phyloP scores from a whole-genome alignment of 2,329 filamentous ascomycete genomes.

The Emergomyces pasteurianus region DNA sequence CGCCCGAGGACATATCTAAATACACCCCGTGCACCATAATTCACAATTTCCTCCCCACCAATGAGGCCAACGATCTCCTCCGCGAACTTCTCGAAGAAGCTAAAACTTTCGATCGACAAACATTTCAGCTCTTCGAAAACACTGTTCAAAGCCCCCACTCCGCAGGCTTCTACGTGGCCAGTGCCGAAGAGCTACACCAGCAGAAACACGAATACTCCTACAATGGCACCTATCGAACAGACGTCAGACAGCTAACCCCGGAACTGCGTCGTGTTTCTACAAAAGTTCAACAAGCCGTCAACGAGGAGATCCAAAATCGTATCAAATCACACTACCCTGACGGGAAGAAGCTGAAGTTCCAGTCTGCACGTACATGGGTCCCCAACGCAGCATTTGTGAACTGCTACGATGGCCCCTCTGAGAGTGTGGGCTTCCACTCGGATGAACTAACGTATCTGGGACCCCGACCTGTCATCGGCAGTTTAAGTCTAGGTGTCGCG shows the following conservation, averaged over 20 bases:
- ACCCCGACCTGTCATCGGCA: slow-evolving; percentile 77
- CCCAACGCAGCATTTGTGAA: slow-evolving; percentile 93
- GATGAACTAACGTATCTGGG: slow-evolving; percentile 91
- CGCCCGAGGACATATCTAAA: slow-evolving; percentile 64
- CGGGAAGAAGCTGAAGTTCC: slow-evolving; percentile 63
- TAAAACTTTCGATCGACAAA: slow-evolving; percentile 54
- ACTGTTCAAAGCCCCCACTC: slow-evolving; percentile 79
- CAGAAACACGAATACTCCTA: slow-evolving; percentile 78
- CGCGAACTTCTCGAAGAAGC: slow-evolving; percentile 64
- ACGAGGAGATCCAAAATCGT: slow-evolving; percentile 59
- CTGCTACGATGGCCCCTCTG: slow-evolving; percentile 69
- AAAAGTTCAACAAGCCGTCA: slow-evolving; percentile 63
- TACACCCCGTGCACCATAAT: slow-evolving; percentile 87
- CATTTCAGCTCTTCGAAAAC: slow-evolving; percentile 80
- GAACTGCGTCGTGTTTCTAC: slow-evolving; percentile 58
- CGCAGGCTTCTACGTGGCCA: slow-evolving; percentile 70
- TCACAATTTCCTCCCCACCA: slow-evolving; percentile 69
- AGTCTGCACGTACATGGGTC: slow-evolving; percentile 60
- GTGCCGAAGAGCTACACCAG: slow-evolving; percentile 51
- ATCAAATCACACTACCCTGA: slow-evolving; percentile 57
- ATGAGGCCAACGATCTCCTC: slow-evolving; percentile 62
- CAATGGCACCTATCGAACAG: slow-evolving; percentile 63
- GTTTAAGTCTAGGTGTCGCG: slow-evolving; percentile 80
- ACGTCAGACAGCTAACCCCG: slow-evolving; percentile 65
- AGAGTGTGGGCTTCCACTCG: slow-evolving; percentile 84